Evolutionary conservation across 768 basidiomycete species (phyloP), one percentile per base, ranked within the genome.

Genomic region (Phaeotremella fagi): DNA sequence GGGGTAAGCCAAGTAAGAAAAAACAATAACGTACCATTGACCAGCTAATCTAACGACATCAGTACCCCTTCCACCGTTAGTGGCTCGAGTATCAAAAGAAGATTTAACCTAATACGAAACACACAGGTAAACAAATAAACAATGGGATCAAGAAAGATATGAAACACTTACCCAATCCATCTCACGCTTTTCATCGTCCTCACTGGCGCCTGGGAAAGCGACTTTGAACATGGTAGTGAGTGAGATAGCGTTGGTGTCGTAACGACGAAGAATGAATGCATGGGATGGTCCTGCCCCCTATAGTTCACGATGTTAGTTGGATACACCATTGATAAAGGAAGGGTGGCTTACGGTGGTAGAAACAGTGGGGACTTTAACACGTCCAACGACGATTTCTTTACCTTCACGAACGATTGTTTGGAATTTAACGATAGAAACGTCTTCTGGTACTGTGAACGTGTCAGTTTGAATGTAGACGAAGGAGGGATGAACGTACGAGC

Each of bases 201-300:
- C 88, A 37, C 78, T 77, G 3, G 90, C 87, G 33, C 79, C 82
- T 9, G 91, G 91, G 74, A 90, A 97, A 0, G 90, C 90, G 6
- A 90, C 90, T 54, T 90, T 87, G 77, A 88, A 94, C 90, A 97
- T 94, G 52, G 91, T 94, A 9, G 91, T 94, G 9, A 91, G 81
- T 59, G 85, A 87, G 75, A 97, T 82, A 18, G 90, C 90, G 54
- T 87, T 85, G 2, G 91, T 94, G 75, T 97, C 92, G 64, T 87
- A 91, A 50, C 92, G 84, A 41, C 91, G 83, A 29, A 97, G 84
- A 69, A 97, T 88, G 73, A 95, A 97, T 22, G 92, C 90, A 75
- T 97, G 91, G 28, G 70, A 84, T 14, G 77, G 74, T 25, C 85
- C 80, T 11, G 57, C 59, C 43, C 63, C 51, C 54, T 60, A 27